These are phyloP conservation scores for Phytopythium aichiense DNA, from an alignment of 352 stramenopile species.

Conservation along the genomic window DNA sequence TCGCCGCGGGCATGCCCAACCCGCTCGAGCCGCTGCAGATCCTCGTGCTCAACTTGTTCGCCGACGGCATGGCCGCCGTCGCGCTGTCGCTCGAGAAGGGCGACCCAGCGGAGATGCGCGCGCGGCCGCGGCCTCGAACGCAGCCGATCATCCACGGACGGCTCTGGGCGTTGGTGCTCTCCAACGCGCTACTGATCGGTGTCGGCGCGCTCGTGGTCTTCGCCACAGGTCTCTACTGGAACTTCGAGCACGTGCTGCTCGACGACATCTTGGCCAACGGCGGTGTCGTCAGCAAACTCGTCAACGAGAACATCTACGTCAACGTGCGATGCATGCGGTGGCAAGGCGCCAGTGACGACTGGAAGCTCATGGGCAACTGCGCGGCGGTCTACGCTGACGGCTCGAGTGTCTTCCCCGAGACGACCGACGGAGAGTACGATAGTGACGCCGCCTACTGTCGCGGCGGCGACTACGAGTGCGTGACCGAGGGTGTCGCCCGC, in stretches of 20 bases:
- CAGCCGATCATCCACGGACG: conserved; percentile 33
- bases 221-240: conserved; percentile 28
- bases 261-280: conserved; percentile 20
- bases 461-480: conserved; percentile 28
- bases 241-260: conserved; percentile 26
- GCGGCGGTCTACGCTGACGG: conserved; percentile 19
- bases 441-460: conserved; percentile 17
- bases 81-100: conserved; percentile 31
- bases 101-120: conserved; percentile 20
- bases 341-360: conserved; percentile 15
- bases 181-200: conserved; percentile 27
- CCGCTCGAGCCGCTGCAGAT: conserved; percentile 93
- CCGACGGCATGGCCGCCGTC: conserved; percentile 67
- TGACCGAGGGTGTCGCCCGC: conserved; percentile 32
- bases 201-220: conserved; percentile 23
- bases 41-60: conserved; percentile 95
- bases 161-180: conserved; percentile 25
- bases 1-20: conserved; percentile 33
- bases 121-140: conserved; percentile 18
- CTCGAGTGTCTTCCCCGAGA: conserved; percentile 13
- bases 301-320: conserved; percentile 13
- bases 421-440: conserved; percentile 11
- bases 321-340: conserved; percentile 22
- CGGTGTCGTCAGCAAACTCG: conserved; percentile 13
- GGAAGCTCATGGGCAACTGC: conserved; percentile 27